A percentile compares a stretch with the other conserved stretches of the same genome.
Evolutionary conservation across 345 rosid species (phyloP).

Genomic region (Eucalyptus cloeziana): DNA sequence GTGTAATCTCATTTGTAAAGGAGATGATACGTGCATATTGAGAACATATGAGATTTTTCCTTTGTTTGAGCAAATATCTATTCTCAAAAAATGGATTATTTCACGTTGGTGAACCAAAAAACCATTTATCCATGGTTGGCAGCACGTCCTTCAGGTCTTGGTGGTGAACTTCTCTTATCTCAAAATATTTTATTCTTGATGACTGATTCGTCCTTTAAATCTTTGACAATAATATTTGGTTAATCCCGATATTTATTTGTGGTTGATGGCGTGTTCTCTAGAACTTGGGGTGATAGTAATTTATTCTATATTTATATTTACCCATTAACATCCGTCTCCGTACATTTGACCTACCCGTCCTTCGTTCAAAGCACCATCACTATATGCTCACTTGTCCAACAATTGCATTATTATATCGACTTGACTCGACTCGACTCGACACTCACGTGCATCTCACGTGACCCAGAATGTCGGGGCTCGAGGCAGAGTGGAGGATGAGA

Average conservation of each 20-base stretch:
- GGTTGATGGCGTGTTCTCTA: rapidly evolving
- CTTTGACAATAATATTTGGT: too few species aligned
- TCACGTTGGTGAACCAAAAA: too few species aligned
- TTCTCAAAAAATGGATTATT: too few species aligned
- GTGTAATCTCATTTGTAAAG: too few species aligned
- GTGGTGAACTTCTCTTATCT: rapidly evolving
- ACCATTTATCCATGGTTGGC: rapidly evolving
- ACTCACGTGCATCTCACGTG: background rate
- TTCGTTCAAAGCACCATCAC: background rate
- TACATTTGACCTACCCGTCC: rapidly evolving
- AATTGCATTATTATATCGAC: rapidly evolving
- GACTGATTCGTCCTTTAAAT: rapidly evolving
- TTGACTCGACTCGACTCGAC: background rate
- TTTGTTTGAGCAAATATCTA: too few species aligned
- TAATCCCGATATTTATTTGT: too few species aligned
- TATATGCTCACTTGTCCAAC: rapidly evolving
- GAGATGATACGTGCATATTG: rapidly evolving
- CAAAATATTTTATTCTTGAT: too few species aligned
- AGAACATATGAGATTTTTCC: background rate
- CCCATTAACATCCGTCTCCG: rapidly evolving
- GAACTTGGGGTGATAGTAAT: rapidly evolving
- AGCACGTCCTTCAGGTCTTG: rapidly evolving
- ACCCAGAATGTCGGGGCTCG: background rate
- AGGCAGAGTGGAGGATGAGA: background rate
- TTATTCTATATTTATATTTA: too few species aligned